Evolutionary conservation across 345 rosid genomes (phyloP), one percentile per base, ranked within the genome.

Genomic region (Eucalyptus tenuipes): DNA sequence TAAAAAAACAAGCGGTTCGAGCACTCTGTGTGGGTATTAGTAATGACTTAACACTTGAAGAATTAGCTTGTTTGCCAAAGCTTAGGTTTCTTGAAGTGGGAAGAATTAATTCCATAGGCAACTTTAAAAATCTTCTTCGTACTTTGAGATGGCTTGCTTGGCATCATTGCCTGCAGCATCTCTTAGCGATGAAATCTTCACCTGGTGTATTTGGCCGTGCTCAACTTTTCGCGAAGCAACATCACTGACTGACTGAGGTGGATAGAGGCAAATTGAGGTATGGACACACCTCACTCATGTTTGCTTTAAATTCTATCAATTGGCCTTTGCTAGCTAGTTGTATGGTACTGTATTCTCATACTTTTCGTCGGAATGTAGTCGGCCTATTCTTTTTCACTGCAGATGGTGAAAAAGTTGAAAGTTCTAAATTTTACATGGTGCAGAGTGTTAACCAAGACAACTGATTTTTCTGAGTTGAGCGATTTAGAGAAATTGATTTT

Each of bases 1-100:
- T 49, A 2, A 20, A 55, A 53, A 55, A 7, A 3, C 29, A 55
- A 24, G 12, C 11, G 0, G 61, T 55, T 0, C 6, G 13, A 55
- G 61, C 61, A 22, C 61, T 24, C 61, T 22, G 0, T 10, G 5
- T 55, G 13, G 13, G 10, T 24, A 4, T 24, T 24, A 8, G 12
- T 55, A 24, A 55, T 55, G 61, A 55, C 13, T 55, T 55, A 2
- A 55, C 27, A 55, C 61, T 24, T 4, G 29, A 55, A 55, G 61
- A 24, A 24, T 52, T 52, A 18, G 24, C 57, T 24, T 7, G 57
- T 52, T 52, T 52, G 22, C 57, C 57, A 52, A 52, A 17, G 57
- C 4, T 7, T 0, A 52, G 57, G 57, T 7, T 18, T 20, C 57
- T 17, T 52, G 24, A 52, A 52, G 24, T 0, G 57, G 24, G 10